Percentiles rank a stretch among this genome's conserved stretches.
These are phyloP conservation scores for Termitomyces sp. DNA, from an alignment of 768 basidiomycete genomes.

Conservation along the genomic window DNA sequence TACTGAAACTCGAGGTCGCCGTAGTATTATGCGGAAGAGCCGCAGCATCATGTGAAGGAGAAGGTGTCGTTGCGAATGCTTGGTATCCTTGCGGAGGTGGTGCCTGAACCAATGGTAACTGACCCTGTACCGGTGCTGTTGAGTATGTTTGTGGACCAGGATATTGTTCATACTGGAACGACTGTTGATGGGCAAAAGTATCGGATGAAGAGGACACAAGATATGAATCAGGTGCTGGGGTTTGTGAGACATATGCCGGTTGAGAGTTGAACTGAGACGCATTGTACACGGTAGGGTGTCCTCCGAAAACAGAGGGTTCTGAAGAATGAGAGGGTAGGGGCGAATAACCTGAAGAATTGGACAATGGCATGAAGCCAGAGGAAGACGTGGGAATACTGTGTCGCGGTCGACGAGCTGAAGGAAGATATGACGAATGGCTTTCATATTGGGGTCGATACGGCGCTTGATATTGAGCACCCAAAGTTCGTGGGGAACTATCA, in stretches of 20 bases:
- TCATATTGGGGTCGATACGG: slow-evolving; percentile 40
- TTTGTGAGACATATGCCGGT: slow-evolving; percentile 24
- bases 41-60: slow-evolving; percentile 30
- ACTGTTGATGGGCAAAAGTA: slow-evolving; percentile 34
- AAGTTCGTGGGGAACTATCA: slow-evolving; percentile 34
- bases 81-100: slow-evolving; percentile 30
- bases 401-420: slow-evolving; percentile 49
- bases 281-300: slow-evolving; percentile 24
- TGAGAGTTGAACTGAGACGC: slow-evolving; percentile 31
- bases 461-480: slow-evolving; percentile 24
- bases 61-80: slow-evolving; percentile 27
- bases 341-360: slow-evolving; percentile 36
- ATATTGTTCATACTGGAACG: slow-evolving; percentile 32
- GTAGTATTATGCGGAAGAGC: slow-evolving; percentile 28
- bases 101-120: slow-evolving; percentile 25
- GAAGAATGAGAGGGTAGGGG: slow-evolving; percentile 42
- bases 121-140: slow-evolving; percentile 15
- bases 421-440: slow-evolving; percentile 29
- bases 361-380: slow-evolving; percentile 65
- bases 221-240: slow-evolving; percentile 19
- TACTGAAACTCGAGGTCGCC: slow-evolving; percentile 24
- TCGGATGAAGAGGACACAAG: slow-evolving; percentile 30
- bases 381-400: slow-evolving; percentile 65
- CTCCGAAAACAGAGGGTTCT: slow-evolving; percentile 13
- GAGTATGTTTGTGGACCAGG: slow-evolving; percentile 37